A percentile compares a stretch with the other conserved stretches of the same genome.
These are phyloP conservation scores for Colletotrichum coccodes DNA, from an alignment of 2,329 filamentous ascomycete species.

Conservation along the genomic window DNA sequence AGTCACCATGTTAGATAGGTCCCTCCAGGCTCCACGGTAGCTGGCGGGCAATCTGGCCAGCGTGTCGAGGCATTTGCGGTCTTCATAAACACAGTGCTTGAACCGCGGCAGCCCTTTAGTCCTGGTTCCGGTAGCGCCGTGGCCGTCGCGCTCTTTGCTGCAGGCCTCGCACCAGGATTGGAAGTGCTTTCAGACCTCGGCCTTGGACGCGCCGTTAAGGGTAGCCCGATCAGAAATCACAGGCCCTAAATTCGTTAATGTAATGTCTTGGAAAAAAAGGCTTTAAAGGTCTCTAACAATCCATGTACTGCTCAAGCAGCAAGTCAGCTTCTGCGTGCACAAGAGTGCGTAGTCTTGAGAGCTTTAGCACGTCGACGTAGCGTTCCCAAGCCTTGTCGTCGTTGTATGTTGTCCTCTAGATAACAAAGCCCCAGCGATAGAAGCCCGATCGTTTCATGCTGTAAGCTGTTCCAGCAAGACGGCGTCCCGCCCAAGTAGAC, in stretches of 20 bases:
- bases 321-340: not conserved
- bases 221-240: constrained; percentile 11
- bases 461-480: not conserved
- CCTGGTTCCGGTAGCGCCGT: not conserved
- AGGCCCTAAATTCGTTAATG: not conserved
- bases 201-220: constrained; percentile 22
- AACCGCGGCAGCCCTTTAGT: not conserved
- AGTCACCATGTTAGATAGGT: not conserved
- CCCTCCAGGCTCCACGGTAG: not conserved
- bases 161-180: not conserved
- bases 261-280: not conserved
- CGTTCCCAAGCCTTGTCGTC: constrained; percentile 27
- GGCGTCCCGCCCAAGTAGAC: not conserved
- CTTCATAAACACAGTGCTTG: not conserved
- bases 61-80: constrained; percentile 2
- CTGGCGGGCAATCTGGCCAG: not conserved
- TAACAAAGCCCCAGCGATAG: constrained; percentile 31
- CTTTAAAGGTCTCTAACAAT: not conserved
- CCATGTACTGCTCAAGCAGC: constrained; percentile 17
- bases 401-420: constrained; percentile 33
- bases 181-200: not conserved
- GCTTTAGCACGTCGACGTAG: not conserved
- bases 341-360: not conserved
- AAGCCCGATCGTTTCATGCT: not conserved
- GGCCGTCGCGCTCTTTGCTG: not conserved